Conservation (phyloP, 345 rosid species). For the Bruguiera parviflora region DNA sequence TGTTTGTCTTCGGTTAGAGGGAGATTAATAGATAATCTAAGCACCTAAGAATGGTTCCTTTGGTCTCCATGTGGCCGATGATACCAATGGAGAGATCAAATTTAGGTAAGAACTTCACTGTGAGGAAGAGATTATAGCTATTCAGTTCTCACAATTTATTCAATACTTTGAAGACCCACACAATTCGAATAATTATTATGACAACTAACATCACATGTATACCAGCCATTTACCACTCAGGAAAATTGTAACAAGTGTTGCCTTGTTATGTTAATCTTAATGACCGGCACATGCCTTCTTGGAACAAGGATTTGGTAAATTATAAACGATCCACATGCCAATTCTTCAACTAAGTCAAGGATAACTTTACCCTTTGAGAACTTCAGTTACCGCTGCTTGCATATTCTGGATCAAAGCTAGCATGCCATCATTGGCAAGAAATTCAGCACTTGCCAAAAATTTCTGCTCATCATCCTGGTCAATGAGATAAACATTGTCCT, state of each 20-base stretch:
- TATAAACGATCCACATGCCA: not conserved
- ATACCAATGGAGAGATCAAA: not conserved
- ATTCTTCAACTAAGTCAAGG: slow-evolving; percentile 2
- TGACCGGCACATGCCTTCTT: not conserved
- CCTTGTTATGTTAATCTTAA: not conserved
- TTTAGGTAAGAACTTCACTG: not conserved
- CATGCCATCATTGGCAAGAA: slow-evolving; percentile 67
- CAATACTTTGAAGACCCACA: too few species aligned
- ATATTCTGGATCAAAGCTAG: slow-evolving; percentile 47
- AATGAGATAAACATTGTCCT: slow-evolving; percentile 72
- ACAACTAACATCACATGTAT: too few species aligned
- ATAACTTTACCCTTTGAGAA: slow-evolving; percentile 58
- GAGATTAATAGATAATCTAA: too few species aligned
- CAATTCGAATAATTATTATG: too few species aligned
- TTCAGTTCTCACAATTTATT: too few species aligned
- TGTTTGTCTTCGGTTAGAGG: too few species aligned
- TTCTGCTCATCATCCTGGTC: slow-evolving; percentile 76
- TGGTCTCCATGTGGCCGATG: not conserved
- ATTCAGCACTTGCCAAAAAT: slow-evolving; percentile 70
- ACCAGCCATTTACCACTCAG: too few species aligned
- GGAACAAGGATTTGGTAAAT: not conserved
- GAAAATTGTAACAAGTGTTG: too few species aligned
- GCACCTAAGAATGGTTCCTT: not conserved
- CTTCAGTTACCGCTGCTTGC: slow-evolving; percentile 64
- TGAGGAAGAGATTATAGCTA: not conserved